Base-by-base conservation (phyloP, 2,329 filamentous ascomycete species). In the Nemania serpens region DNA sequence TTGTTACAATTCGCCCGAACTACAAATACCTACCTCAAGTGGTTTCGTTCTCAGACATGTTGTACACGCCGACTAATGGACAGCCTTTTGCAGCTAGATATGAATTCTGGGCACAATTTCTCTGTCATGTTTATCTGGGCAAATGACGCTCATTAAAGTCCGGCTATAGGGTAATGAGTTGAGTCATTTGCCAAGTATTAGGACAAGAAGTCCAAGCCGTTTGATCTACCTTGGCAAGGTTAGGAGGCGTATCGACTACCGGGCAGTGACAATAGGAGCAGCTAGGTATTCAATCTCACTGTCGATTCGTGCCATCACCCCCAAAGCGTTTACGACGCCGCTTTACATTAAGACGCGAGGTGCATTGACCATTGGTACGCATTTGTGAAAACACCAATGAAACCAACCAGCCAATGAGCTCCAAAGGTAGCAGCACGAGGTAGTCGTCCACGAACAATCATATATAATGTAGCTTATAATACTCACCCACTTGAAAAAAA, bases 191-290 rank as follows among this genome's bases (percentile, higher is more conserved):
- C 17, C n/a, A 46, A 51, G 20, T 34, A 15, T 50, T 45, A 45
- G 17, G 42, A 51, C 20, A 56, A 41, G 33, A 54, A 36, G 47
- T 25, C 25, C 15, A 53, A 41, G 29, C 37, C 43, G 47, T 22
- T 48, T 25, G 55, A 56, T 64, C 52, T 45, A 34, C 55, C 54
- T 59, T 49, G 42, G 51, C 55, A 49, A 15, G 34, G 39, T n/a
- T 11, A 37, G 25, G 25, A 29, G 25, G 25, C 25, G 25, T 29
- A 15, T 6, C 17, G 41, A 45, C 29, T 47, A 22, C 41, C 29
- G 48, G 34, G 11, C 17, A 25, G 20, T 37, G 25, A 29, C 10
- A 46, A 47, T 12, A 13, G 25, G 25, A 29, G 15, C 15, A 43
- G n/a, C 22, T 47, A 52, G 11, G 20, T 10, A 17, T 41, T 18